Conservation (phyloP, 2,329 filamentous ascomycete species). For the Fusarium poae region DNA sequence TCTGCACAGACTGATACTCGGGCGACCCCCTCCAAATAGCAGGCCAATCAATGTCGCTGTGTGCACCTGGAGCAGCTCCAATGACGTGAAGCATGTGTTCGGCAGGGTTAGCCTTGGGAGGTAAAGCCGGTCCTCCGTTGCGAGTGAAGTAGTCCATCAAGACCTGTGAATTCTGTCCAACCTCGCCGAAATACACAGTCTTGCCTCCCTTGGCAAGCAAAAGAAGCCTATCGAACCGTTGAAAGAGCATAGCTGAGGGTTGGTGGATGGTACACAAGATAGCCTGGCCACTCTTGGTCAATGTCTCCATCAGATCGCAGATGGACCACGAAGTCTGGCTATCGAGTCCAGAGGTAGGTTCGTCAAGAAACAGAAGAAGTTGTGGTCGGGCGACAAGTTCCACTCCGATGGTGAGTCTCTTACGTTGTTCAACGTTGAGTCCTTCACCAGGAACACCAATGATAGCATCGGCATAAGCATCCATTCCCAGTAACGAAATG, state of each 20-base stretch:
- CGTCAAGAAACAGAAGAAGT: slow-evolving; percentile 70
- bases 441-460: slow-evolving; percentile 70
- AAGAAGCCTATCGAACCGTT: slow-evolving; percentile 47
- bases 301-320: slow-evolving; percentile 67
- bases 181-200: slow-evolving; percentile 77
- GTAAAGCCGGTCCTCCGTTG: slow-evolving; percentile 68
- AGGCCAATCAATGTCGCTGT: slow-evolving; percentile 55
- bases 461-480: slow-evolving; percentile 71
- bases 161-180: slow-evolving; percentile 67
- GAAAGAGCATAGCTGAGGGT: slow-evolving; percentile 59
- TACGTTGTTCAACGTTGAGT: slow-evolving; percentile 70
- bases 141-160: slow-evolving; percentile 71
- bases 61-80: slow-evolving; percentile 63
- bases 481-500: slow-evolving; percentile 71
- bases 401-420: slow-evolving; percentile 69
- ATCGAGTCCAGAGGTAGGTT: slow-evolving; percentile 71
- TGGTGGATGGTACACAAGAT: slow-evolving; percentile 51
- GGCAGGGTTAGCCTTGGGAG: slow-evolving; percentile 71
- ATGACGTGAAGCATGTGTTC: slow-evolving; percentile 73
- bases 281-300: slow-evolving; percentile 64
- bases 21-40: slow-evolving; percentile 53
- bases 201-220: slow-evolving; percentile 37
- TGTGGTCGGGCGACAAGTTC: slow-evolving; percentile 66
- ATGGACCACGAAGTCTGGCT: slow-evolving; percentile 71
- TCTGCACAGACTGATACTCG: slow-evolving; percentile 51